Base-by-base conservation (phyloP, 2,329 filamentous ascomycete species). In the Neophaeococcomyces mojaviensis region DNA sequence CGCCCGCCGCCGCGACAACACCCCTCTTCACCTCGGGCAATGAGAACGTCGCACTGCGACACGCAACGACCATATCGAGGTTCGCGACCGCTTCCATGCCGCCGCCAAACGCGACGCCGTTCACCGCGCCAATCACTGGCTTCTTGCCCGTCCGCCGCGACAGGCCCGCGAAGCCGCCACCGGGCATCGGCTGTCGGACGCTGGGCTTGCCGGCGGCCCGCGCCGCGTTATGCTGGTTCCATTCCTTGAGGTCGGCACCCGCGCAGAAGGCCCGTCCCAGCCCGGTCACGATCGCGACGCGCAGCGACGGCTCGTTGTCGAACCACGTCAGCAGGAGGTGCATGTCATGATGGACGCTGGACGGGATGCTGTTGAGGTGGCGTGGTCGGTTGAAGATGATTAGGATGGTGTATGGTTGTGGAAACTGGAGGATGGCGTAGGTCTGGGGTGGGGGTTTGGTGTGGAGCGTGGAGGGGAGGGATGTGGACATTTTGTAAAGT, bases 41-140 rank as follows among this genome's bases (percentile, higher is more conserved):
- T 1, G 73, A 76, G 58, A 89, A 88, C 24, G 63, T 65, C 0
- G 84, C 82, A 8, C 60, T 55, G 3, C 64, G 18, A 61, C 46
- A 18, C 3, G 84, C 83, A 31, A 88, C 61, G 2, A 88, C 74
- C 39, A 89, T 65, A 66, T 90, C 86, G 50, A 75, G 77, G 64
- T 87, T 87, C 42, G 84, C 68, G 12, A 78, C 73, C 67, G 88
- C 86, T 68, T 89, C 86, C 63, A 84, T 81, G 2, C 84, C 86
- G 42, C 85, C 86, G 20, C 85, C 86, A 36, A 84, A 73, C 49
- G 82, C 85, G 12, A 83, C 67, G 8, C 85, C 85, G 58, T 88
- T 86, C 18, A 88, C 81, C 1, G 85, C 86, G 2, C 79, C 82
- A 19, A 89, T 75, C 41, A 89, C 71, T 6, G 85, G 85, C 58